These are phyloP conservation scores for Plasmodium vivax DNA, from an alignment of 169 alveolate species.

Conservation along the genomic window DNA sequence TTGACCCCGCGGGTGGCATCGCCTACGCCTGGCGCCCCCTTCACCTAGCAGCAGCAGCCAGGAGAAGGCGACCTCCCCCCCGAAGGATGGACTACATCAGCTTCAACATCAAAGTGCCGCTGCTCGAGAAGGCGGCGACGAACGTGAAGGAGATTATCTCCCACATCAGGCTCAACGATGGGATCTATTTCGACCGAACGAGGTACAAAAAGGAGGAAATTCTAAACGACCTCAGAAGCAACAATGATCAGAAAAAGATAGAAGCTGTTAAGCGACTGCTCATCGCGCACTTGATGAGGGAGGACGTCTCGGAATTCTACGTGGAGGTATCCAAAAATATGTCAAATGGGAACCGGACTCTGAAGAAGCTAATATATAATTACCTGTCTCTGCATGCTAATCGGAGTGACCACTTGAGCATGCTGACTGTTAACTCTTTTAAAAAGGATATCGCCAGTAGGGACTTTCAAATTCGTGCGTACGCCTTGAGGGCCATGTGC, in stretches of 20 bases:
- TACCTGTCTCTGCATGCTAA: constrained; percentile 84
- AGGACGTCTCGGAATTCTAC: constrained; percentile 82
- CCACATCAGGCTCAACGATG: constrained; percentile 65
- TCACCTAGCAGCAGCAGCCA: too few relatives aligned
- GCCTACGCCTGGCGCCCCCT: background rate
- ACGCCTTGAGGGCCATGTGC: constrained; percentile 86
- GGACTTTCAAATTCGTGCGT: constrained; percentile 84
- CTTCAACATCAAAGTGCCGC: constrained; percentile 55
- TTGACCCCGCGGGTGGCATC: background rate
- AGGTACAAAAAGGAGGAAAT: constrained; percentile 43
- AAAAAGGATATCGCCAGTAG: constrained; percentile 85
- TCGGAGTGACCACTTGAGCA: constrained; percentile 79
- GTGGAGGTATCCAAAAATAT: constrained; percentile 87
- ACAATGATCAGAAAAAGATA: constrained; percentile 78
- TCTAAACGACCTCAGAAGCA: constrained; percentile 54
- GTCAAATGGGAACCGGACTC: constrained; percentile 79
- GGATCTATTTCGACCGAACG: constrained; percentile 71
- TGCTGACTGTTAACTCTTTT: constrained; percentile 85
- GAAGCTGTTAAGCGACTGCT: constrained; percentile 85
- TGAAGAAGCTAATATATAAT: constrained; percentile 85
- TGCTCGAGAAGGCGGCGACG: constrained; percentile 76
- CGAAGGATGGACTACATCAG: background rate
- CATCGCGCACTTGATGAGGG: constrained; percentile 81
- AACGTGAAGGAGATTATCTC: constrained; percentile 71
- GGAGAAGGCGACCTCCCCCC: background rate